A percentile compares a stretch with the other conserved stretches of the same genome.
phyloP scores from a whole-genome alignment of 129 eudicot genomes.

The Lactuca saligna region DNA sequence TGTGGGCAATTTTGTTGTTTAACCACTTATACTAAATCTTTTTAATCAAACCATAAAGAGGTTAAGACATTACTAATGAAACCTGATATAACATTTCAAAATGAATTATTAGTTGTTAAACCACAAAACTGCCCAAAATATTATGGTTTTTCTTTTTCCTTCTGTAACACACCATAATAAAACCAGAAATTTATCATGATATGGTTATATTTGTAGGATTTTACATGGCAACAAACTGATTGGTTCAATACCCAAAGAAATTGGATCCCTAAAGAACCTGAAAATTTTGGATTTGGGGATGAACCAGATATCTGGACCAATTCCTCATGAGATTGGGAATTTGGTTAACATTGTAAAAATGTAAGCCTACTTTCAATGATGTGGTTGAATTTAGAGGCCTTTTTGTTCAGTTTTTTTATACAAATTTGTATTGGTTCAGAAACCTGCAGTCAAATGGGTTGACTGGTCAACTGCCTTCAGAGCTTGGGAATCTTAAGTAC shows the following conservation, averaged over 20 bases:
- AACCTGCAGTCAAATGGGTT: constrained; percentile 88
- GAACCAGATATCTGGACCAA: constrained; percentile 91
- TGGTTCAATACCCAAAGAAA: constrained; percentile 92
- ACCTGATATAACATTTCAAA: too few relatives aligned
- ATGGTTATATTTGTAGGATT: constrained; percentile 42
- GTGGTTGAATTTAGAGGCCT: background rate
- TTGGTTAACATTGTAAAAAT: constrained; percentile 53
- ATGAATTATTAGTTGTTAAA: too few relatives aligned
- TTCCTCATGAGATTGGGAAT: constrained; percentile 87
- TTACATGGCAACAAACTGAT: constrained; percentile 77
- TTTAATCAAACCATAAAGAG: background rate
- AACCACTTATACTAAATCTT: background rate
- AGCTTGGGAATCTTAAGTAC: constrained; percentile 66
- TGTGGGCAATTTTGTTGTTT: background rate
- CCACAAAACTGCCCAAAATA: background rate
- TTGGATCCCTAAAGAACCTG: constrained; percentile 68
- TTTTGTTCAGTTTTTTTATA: background rate
- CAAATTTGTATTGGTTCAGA: constrained; percentile 38
- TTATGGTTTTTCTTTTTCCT: too few relatives aligned
- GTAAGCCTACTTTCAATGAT: constrained; percentile 39
- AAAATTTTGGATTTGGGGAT: constrained; percentile 75
- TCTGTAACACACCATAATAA: background rate
- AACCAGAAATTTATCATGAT: background rate
- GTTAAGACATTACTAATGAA: too few relatives aligned
- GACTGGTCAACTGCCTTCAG: constrained; percentile 72